Base-by-base conservation (phyloP, 1,284 basidiomycete genomes). In the Puccinia hordei region DNA sequence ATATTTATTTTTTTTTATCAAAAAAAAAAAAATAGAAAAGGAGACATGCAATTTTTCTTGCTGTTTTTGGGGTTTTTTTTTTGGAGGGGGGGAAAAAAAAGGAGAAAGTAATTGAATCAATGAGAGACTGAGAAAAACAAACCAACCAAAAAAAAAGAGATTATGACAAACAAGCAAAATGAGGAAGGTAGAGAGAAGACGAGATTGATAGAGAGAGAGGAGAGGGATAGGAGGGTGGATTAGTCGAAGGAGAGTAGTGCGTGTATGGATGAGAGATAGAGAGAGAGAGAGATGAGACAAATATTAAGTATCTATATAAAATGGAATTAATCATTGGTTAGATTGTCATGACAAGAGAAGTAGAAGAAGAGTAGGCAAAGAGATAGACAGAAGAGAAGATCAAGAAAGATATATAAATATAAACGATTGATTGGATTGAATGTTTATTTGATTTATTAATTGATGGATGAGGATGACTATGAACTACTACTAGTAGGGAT, bases 71-170 rank as follows among this genome's bases (percentile, higher is more conserved):
- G n/a, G 38, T 41, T 41, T 41, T 41, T 4, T 24, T 6, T 13
- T 10, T 30, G 17, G 22, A 24, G 22, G 35, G 22, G 15, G 35
- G 35, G 3, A 24, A 24, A 17, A 41, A 41, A 41, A 41, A 41
- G 38, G 12, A 41, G 38, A 41, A 41, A 41, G 13, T 15, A 68
- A 6, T 17, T 53, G 49, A 30, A 51, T 10, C 4, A 72, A 72
- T 8, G 44, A 72, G 13, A 72, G 44, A 72, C 10, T 19, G 24
- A 72, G 33, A 72, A 33, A 72, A 72, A 72, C 6, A 44, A 72
- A n/a, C 49, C 19, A 13, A 33, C 17, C 24, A 53, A 72, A 27
- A 44, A 41, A 53, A 46, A 33, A 5, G 17, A 46, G 17, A 72
- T 51, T 5, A 30, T 10, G 33, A 53, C 15, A 6, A 53, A 53